These are phyloP conservation scores for Penicillium sp. DNA, from an alignment of 2,329 filamentous ascomycete genomes.

Conservation along the genomic window DNA sequence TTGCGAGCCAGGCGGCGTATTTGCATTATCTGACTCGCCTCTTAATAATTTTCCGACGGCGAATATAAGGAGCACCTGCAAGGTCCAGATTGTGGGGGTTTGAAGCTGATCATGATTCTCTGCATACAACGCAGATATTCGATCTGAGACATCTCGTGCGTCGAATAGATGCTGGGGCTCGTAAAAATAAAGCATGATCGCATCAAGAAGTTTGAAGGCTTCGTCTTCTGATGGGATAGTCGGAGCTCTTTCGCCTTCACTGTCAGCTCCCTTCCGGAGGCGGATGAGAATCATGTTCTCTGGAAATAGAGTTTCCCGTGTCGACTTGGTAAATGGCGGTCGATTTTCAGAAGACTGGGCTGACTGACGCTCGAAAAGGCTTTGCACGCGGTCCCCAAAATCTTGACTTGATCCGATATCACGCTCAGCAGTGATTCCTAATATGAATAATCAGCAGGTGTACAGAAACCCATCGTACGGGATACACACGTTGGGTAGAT, in stretches of 20 bases:
- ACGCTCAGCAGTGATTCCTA: constrained; percentile 1
- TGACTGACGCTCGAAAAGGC: constrained; percentile 2
- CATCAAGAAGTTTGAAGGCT: constrained; percentile 5
- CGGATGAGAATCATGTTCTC: background rate
- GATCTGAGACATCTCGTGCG: constrained; percentile 6
- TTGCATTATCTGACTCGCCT: background rate
- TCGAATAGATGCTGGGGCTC: constrained; percentile 11
- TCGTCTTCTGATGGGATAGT: constrained; percentile 1
- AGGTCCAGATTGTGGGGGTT: background rate
- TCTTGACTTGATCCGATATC: constrained; percentile 19
- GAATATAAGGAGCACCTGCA: constrained; percentile 4
- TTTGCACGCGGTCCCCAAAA: constrained; percentile 9
- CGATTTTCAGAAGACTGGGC: background rate
- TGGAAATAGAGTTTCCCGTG: background rate
- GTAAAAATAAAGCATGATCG: constrained; percentile 6
- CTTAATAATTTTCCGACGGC: constrained; percentile 9
- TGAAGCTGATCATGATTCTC: background rate
- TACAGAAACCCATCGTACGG: background rate
- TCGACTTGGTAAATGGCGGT: background rate
- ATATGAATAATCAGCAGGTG: background rate
- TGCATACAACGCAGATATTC: constrained; percentile 1
- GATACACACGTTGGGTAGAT: background rate
- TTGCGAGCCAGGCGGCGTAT: background rate
- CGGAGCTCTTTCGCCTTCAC: background rate
- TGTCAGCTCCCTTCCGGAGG: background rate